Evolutionary conservation across 1,139 yeast genomes (phyloP), one percentile per base, ranked within the genome.

Genomic region (Candida glucosophila): DNA sequence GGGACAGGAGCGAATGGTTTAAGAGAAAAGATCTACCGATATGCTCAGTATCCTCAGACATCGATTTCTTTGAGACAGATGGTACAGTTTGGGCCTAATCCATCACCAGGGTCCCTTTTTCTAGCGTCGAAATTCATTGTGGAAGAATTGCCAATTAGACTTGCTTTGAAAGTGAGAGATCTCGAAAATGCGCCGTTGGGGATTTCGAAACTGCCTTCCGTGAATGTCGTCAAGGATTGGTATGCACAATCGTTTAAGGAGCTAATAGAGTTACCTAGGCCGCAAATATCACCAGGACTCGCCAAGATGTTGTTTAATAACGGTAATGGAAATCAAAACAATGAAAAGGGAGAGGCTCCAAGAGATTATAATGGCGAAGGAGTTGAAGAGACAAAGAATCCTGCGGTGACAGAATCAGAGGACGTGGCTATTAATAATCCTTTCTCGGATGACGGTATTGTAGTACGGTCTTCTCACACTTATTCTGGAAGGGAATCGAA

Each of bases 221-320:
- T 90, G 25, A 60, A 68, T 31, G 68, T 77, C 37, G 95, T 86
- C 12, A 71, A 77, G 35, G 76, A 82, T 46, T 86, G 95, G 95
- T 86, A 86, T 45, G 90, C 92, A 3, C 93, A 83, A 50, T 77
- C 90, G 11, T 86, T 85, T 49, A 86, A 83, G 41, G 95, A 85
- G 44, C 64, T 85, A 39, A 74, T 81, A 8, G 57, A 66, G 23
- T 49, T 73, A 28, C 69, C 70, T 6, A 65, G 67, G 34, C 79
- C 79, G 1, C 40, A 31, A 6, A 52, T 73, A 19, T 55, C 58
- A 23, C 63, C 52, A 2, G 53, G 56, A 22, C 48, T 71, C 35
- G 43, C 45, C 12, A 43, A 54, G 27, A 35, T 69, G 28, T 49
- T 72, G 30, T 50, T 43, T 14, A 6, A 25, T 30, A 20, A 25